Base-by-base conservation (phyloP, 352 stramenopile species). In the Pythium myriotylum region DNA sequence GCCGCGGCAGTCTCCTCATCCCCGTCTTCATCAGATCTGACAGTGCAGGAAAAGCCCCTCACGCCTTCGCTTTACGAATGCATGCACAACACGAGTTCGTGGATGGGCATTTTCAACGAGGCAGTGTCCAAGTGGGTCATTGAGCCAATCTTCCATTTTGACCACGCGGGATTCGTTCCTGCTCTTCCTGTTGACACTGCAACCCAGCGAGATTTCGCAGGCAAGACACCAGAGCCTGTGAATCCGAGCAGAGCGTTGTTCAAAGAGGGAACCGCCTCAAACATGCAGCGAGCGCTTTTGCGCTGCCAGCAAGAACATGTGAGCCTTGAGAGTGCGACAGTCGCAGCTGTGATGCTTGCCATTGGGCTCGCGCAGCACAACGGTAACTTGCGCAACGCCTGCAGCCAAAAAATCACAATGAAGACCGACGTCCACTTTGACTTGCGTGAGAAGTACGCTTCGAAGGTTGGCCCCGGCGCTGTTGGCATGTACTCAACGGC, bases 121-220 rank as follows among this genome's bases (percentile, higher is more conserved):
- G 79, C 73, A 13, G 67, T 88, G 14, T 79, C 79, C 45, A 88
- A 86, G 65, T 88, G 76, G 63, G 68, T 88, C 20, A 70, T 88
- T 35, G 72, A 84, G 63, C 79, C 79, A 10, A 51, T 86, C 4
- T 73, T 84, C 66, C 79, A 84, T 46, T 84, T 86, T 37, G 79
- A 86, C 54, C 81, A 78, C 43, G 67, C 68, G 3, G 77, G 68
- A 0, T 88, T 86, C 26, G 48, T 59, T 4, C 77, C 79, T 3
- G 47, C 75, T 24, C 46, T 89, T 0, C 65, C 70, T 0, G 56
- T 89, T 20, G 68, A 85, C 48, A 43, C 51, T 0, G 51, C 64
- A 9, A 74, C 70, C 9, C 79, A 88, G 49, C 70, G 65, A 2
- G 75, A 87, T 47, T 89, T 79, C 63, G 42, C 45, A 0, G 54